Evolutionary conservation across 768 basidiomycete genomes (phyloP).

Genomic region (Porphyrellus cyaneotinctus): DNA sequence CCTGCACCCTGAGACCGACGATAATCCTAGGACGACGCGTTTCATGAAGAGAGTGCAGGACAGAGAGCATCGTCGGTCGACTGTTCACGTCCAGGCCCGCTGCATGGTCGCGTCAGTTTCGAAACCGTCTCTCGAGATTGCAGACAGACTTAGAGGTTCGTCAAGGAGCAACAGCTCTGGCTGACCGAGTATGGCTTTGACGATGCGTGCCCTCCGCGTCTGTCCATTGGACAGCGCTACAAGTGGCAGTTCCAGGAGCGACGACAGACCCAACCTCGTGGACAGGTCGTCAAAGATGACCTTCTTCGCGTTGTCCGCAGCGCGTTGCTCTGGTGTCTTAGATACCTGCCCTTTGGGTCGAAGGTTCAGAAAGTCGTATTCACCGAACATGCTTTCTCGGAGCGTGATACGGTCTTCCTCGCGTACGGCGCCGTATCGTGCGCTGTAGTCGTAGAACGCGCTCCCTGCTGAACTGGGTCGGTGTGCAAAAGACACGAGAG

Average conservation of each 20-base stretch:
- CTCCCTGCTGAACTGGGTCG: constrained; percentile 53
- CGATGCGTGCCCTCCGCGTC: constrained; percentile 79
- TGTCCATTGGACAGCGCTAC: constrained; percentile 91
- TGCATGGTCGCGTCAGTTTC: constrained; percentile 26
- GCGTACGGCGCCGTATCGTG: constrained; percentile 83
- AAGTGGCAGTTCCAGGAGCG: constrained; percentile 76
- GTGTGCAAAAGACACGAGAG: constrained; percentile 66
- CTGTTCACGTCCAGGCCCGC: constrained; percentile 73
- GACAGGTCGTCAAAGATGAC: constrained; percentile 52
- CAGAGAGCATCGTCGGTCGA: constrained; percentile 50
- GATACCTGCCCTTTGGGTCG: constrained; percentile 19
- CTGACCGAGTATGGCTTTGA: constrained; percentile 64
- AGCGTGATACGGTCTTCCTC: constrained; percentile 82
- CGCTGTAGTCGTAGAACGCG: constrained; percentile 89
- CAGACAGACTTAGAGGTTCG: constrained; percentile 75
- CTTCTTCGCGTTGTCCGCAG: constrained; percentile 26
- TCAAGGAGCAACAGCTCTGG: constrained; percentile 83
- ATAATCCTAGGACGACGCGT: constrained; percentile 54
- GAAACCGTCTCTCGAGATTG: background rate
- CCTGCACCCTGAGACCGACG: constrained; percentile 64
- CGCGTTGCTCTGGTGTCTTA: constrained; percentile 23
- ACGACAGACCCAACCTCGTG: constrained; percentile 49
- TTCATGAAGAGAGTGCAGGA: constrained; percentile 53
- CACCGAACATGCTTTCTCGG: constrained; percentile 62
- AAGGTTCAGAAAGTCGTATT: constrained; percentile 37